Conservation (phyloP, 2,329 filamentous ascomycete species). For the Chaetoscypha palmicola region DNA sequence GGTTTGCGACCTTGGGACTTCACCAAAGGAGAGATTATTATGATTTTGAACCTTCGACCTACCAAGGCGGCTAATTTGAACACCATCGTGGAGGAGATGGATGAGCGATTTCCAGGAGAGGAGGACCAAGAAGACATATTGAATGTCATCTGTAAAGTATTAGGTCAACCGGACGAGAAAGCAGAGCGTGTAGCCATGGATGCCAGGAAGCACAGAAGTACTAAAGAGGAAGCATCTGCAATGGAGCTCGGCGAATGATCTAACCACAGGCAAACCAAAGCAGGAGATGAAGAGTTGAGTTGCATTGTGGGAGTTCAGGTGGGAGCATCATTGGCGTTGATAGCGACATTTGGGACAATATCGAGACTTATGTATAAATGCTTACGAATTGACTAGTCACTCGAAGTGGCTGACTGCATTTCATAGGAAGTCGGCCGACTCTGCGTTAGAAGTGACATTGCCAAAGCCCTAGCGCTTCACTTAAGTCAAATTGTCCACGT, state of each 20-base stretch:
- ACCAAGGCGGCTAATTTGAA: constrained; percentile 50
- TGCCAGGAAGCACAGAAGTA: constrained; percentile 20
- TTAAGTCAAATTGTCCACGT: no score
- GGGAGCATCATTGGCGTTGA: no score
- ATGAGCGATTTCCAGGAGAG: constrained; percentile 50
- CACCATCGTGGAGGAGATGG: constrained; percentile 59
- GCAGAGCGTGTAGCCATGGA: constrained; percentile 27
- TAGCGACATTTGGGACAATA: no score
- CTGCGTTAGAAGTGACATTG: no score
- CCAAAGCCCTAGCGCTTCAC: no score
- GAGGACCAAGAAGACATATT: constrained; percentile 51
- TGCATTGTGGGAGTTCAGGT: no score
- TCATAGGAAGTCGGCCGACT: no score
- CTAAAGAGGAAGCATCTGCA: constrained; percentile 11
- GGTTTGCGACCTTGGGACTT: constrained; percentile 50
- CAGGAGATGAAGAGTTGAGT: no score
- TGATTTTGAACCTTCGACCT: constrained; percentile 61
- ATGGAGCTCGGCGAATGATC: constrained; percentile 19
- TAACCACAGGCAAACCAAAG: no score
- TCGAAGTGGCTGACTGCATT: no score
- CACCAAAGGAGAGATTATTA: constrained; percentile 61
- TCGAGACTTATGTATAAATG: no score
- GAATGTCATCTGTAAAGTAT: constrained; percentile 47
- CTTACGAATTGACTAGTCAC: no score
- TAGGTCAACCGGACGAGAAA: constrained; percentile 38